Evolutionary conservation across 2,329 filamentous ascomycete genomes (phyloP), one percentile per base, ranked within the genome.

Genomic region (Clarireedia paspali): DNA sequence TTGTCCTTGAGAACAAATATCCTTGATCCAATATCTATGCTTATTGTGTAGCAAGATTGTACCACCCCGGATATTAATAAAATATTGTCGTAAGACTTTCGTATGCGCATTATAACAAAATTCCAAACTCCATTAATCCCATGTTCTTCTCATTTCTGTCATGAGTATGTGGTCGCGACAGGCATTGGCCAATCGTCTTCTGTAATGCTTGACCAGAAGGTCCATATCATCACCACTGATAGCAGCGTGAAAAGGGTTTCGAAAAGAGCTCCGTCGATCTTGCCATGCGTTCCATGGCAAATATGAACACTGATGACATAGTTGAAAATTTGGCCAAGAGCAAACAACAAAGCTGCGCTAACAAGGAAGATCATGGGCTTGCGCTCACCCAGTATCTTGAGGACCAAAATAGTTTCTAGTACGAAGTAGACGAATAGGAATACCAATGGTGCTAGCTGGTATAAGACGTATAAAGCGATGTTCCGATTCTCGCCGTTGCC

Each of bases 151-250:
- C 24, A 53, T 58, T 56, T 51, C 53, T n/a, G 46, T 69, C 59
- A 69, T 58, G 67, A 53, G 53, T 69, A 69, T 20, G 63, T 65
- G 51, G 57, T 64, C 17, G 60, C 56, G 34, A 64, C 72, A 36
- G 77, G 74, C 72, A 80, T 79, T 17, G 91, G 90, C 94, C 94
- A 99, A 75, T 96, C 92, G 67, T 99, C 94, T 73, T 99, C 94
- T 15, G 94, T 99, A 66, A 99, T 99, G 74, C 91, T 96, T 47
- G 91, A 95, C 94, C 94, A 99, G 77, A 99, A 99, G 56, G 89
- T 72, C 91, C 94, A 99, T 62, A 96, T 75, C 73, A 83, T 83
- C 17, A 89, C 78, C 4, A 99, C 90, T 0, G 91, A 80, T 12
- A 92, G 74, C 0, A 96, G 77, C 0, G 91, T 97, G 74, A 99